Percentiles rank a stretch among this genome's conserved stretches.
These are phyloP conservation scores for Camillea tinctor DNA, from an alignment of 2,329 filamentous ascomycete genomes.

Conservation along the genomic window DNA sequence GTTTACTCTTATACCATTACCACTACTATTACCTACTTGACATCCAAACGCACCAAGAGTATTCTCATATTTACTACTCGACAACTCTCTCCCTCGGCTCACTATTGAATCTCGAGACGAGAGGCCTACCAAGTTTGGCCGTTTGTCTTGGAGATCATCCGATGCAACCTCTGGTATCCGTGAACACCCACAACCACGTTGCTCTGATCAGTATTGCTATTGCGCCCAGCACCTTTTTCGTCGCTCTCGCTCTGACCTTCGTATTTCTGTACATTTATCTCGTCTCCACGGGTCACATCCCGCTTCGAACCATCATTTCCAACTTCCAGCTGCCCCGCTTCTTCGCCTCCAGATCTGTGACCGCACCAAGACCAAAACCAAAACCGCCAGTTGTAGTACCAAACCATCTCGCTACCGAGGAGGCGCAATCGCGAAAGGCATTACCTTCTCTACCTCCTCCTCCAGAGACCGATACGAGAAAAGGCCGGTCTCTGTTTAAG, in stretches of 20 bases:
- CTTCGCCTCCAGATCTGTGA: constrained; percentile 8
- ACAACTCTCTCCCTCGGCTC: constrained; percentile 1
- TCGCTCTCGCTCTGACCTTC: constrained; percentile 48
- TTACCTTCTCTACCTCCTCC: constrained; percentile 24
- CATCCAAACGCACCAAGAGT: background rate
- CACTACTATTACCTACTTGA: background rate
- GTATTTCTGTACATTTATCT: constrained; percentile 52
- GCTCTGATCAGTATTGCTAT: constrained; percentile 59
- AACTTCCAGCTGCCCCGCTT: constrained; percentile 14
- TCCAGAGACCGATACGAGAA: constrained; percentile 12
- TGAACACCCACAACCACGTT: constrained; percentile 63
- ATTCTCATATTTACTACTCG: background rate
- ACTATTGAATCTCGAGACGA: constrained; percentile 8
- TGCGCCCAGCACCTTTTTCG: constrained; percentile 57
- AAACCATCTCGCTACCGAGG: constrained; percentile 1
- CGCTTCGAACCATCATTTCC: constrained; percentile 36
- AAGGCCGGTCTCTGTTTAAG: constrained; percentile 23
- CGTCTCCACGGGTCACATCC: constrained; percentile 36
- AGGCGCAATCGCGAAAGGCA: constrained; percentile 8
- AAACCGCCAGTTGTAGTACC: background rate
- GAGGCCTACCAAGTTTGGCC: constrained; percentile 7
- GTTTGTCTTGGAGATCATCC: constrained; percentile 28
- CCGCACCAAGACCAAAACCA: background rate
- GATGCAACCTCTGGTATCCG: constrained; percentile 59
- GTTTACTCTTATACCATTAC: no score